Conservation (phyloP, 1,284 basidiomycete species). For the Cryptococcus sp. region DNA sequence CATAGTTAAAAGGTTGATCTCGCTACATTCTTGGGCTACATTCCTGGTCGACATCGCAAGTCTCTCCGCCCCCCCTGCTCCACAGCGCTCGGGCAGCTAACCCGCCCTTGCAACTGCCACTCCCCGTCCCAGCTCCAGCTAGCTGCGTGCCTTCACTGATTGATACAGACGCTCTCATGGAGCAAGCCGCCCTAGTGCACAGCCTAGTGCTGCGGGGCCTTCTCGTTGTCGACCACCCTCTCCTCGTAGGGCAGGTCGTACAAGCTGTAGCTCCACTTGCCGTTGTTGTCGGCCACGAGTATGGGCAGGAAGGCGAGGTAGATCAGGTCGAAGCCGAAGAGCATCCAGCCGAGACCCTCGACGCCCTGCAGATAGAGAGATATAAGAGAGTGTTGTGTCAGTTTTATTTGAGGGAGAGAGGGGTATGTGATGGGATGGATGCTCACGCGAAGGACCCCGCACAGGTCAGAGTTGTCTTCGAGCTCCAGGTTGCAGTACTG, state of each 20-base stretch:
- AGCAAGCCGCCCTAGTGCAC: neutral
- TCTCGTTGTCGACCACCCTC: neutral
- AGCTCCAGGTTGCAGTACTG: slow-evolving; percentile 21
- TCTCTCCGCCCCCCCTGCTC: neutral
- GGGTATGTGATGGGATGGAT: neutral
- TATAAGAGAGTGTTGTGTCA: slow-evolving; percentile 1
- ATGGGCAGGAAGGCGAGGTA: slow-evolving; percentile 22
- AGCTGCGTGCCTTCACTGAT: slow-evolving; percentile 17
- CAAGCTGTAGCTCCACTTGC: slow-evolving; percentile 18
- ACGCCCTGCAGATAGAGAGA: slow-evolving; percentile 16
- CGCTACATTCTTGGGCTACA: neutral
- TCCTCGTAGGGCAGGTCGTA: slow-evolving; percentile 22
- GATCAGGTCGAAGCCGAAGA: slow-evolving; percentile 27
- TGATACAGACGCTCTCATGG: neutral
- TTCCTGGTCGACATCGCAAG: neutral
- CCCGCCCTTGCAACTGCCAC: neutral
- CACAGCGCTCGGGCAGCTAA: neutral
- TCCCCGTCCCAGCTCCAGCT: slow-evolving; percentile 9
- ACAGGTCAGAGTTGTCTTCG: slow-evolving; percentile 22
- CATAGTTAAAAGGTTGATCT: no score
- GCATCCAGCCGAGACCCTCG: slow-evolving; percentile 26
- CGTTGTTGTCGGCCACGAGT: slow-evolving; percentile 16
- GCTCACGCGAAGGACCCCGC: slow-evolving; percentile 27
- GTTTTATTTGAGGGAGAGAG: slow-evolving; percentile 6
- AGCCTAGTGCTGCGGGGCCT: neutral